Percentiles rank a stretch among this genome's conserved stretches.
Conservation (phyloP, 495 filamentous ascomycete genomes). For the Chaetomidium leptoderma region DNA sequence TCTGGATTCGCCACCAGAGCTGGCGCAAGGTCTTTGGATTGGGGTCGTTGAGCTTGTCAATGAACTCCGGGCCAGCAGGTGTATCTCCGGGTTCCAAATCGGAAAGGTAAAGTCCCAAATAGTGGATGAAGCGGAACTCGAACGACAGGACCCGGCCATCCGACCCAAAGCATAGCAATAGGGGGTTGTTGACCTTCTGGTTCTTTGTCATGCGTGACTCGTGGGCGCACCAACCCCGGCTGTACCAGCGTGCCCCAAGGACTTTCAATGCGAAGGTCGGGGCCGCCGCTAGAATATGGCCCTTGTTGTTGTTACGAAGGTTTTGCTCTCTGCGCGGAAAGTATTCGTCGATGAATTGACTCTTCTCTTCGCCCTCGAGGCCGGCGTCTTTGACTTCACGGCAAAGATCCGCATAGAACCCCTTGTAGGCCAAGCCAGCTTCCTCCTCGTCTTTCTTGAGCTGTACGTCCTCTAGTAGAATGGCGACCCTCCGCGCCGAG, state of each 20-base stretch:
- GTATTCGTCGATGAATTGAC: constrained; percentile 10
- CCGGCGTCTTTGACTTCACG: neutral
- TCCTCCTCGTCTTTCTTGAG: constrained; percentile 15
- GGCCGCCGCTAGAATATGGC: neutral
- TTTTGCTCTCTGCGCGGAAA: constrained; percentile 13
- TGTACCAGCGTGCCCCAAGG: constrained; percentile 22
- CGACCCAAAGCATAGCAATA: constrained; percentile 24
- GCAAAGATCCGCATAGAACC: constrained; percentile 17
- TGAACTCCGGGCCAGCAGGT: neutral
- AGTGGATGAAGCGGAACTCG: constrained; percentile 27
- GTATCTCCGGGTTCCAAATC: neutral
- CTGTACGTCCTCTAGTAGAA: constrained; percentile 29
- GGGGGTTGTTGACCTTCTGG: constrained; percentile 19
- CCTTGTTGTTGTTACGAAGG: neutral
- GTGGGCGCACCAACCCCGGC: constrained; percentile 30
- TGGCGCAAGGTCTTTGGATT: constrained; percentile 16
- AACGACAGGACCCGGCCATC: constrained; percentile 18
- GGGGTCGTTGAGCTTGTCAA: neutral
- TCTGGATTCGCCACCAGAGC: constrained; percentile 14
- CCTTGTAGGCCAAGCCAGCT: constrained; percentile 18
- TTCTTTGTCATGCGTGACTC: constrained; percentile 23
- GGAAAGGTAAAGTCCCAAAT: constrained; percentile 8
- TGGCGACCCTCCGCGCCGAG: constrained; percentile 19
- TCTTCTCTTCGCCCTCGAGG: constrained; percentile 15
- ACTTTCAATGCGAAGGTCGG: constrained; percentile 21